Base-by-base conservation (phyloP, 441 rosid genomes). In the Bruguiera hainesii region DNA sequence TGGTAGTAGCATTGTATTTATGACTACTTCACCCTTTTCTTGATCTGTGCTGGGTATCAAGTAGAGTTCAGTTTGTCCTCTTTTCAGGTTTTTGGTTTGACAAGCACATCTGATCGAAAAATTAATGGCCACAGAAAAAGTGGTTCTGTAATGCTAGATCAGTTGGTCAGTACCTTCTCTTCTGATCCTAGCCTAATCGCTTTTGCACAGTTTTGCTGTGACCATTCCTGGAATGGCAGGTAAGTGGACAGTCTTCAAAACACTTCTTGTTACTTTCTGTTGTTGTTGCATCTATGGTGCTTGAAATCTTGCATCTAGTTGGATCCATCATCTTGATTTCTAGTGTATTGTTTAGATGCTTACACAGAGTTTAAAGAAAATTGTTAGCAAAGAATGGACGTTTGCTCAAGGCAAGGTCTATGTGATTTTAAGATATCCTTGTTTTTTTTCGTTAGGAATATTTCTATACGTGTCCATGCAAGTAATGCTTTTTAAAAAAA, bases 101-200 rank as follows among this genome's bases (percentile, higher is more conserved):
- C 85, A 64, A 79, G 77, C 77, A 78, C 81, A 61, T 75, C 81
- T 63, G 75, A 72, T 60, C 63, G 49, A 63, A 72, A 76, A 67
- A 76, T 68, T 39, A 75, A 69, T 71, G 68, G 71, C 72, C 71
- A 76, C 20, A 77, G 71, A 72, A 85, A 82, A 67, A 74, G 81
- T 72, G 84, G 74, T 79, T 76, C 91, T 73, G 77, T 84, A 71
- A 79, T 88, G 46, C 75, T 95, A 69, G 96, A 95, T 81, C 99
- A 92, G 79, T 77, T 95, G 80, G 97, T 95, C 84, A 87, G 97
- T 76, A 82, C 98, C 56, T 90, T 95, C 81, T 90, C 98, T 6
- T 95, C 98, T 61, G 96, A 92, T 80, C 99, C 99, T 53, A 95
- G 99, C 86, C 82, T 95, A 77, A 90, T 90, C 66, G 91, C 93